These are phyloP conservation scores for Fusarium fujikuroi DNA, from an alignment of 2,329 filamentous ascomycete species.

Conservation along the genomic window DNA sequence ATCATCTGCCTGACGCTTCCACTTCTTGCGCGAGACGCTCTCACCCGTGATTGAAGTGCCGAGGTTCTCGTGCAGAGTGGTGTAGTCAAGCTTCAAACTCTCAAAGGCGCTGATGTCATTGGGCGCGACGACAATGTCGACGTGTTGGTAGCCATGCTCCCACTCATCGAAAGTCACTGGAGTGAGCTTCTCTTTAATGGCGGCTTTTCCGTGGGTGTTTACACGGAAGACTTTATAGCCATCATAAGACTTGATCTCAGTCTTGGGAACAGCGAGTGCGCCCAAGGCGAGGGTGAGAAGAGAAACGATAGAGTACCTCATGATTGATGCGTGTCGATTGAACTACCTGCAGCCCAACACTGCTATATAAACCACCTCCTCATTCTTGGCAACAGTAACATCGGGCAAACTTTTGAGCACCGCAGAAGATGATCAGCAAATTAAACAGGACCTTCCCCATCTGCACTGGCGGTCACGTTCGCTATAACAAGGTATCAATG, in stretches of 20 bases:
- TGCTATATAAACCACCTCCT: constrained; percentile 5
- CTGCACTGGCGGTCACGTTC: constrained; percentile 11
- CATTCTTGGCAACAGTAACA: not conserved
- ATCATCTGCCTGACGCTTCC: constrained; percentile 44
- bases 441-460: constrained; percentile 27
- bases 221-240: constrained; percentile 56
- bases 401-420: constrained; percentile 17
- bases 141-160: constrained; percentile 32
- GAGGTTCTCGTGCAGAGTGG: constrained; percentile 46
- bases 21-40: constrained; percentile 28
- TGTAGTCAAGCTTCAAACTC: constrained; percentile 45
- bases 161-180: constrained; percentile 39
- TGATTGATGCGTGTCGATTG: constrained; percentile 5
- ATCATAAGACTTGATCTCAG: constrained; percentile 42
- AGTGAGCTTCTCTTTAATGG: constrained; percentile 49
- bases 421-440: constrained; percentile 17
- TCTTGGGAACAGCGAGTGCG: constrained; percentile 28
- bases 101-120: constrained; percentile 45
- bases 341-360: not conserved
- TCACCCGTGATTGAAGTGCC: constrained; percentile 47
- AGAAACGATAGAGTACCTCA: constrained; percentile 34
- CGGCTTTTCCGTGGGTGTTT: constrained; percentile 55
- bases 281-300: constrained; percentile 32
- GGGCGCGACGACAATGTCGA: constrained; percentile 50
- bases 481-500: constrained; percentile 10